A percentile compares a stretch with the other conserved stretches of the same genome.
phyloP scores from a whole-genome alignment of 495 filamentous ascomycete species.

The Penicillium lividum region DNA sequence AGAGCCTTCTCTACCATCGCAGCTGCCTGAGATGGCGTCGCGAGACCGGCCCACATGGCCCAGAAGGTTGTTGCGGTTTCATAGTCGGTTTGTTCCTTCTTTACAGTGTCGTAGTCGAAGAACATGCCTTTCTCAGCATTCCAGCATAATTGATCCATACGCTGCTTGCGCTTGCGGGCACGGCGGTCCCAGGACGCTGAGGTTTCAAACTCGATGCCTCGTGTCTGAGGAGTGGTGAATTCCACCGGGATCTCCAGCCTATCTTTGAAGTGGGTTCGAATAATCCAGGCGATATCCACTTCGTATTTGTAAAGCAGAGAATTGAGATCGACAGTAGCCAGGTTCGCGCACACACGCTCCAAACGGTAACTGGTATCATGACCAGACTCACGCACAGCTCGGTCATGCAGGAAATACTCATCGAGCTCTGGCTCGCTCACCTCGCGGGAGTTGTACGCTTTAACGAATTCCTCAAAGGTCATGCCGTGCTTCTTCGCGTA shows the following conservation, averaged over 20 bases:
- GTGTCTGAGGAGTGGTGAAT: constrained; percentile 62
- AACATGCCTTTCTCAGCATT: constrained; percentile 88
- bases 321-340: constrained; percentile 94
- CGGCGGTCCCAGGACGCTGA: constrained; percentile 88
- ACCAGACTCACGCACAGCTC: constrained; percentile 92
- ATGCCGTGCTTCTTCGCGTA: constrained; percentile 84
- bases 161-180: constrained; percentile 72
- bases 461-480: constrained; percentile 77
- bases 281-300: constrained; percentile 80
- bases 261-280: constrained; percentile 80
- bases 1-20: constrained; percentile 73
- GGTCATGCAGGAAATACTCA: constrained; percentile 92
- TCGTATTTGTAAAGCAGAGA: constrained; percentile 95
- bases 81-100: constrained; percentile 72
- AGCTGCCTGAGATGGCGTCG: constrained; percentile 75
- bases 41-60: constrained; percentile 92
- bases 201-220: constrained; percentile 65
- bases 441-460: constrained; percentile 77
- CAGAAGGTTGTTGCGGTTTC: constrained; percentile 93
- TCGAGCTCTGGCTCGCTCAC: constrained; percentile 87
- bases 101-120: constrained; percentile 91
- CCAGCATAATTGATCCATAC: constrained; percentile 90
- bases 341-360: constrained; percentile 80
- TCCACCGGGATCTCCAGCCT: constrained; percentile 74
- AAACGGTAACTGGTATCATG: constrained; percentile 95